Percentiles rank a stretch among this genome's conserved stretches.
These are phyloP conservation scores for Sporothrix dimorphospora DNA, from an alignment of 2,329 filamentous ascomycete species.

Conservation along the genomic window DNA sequence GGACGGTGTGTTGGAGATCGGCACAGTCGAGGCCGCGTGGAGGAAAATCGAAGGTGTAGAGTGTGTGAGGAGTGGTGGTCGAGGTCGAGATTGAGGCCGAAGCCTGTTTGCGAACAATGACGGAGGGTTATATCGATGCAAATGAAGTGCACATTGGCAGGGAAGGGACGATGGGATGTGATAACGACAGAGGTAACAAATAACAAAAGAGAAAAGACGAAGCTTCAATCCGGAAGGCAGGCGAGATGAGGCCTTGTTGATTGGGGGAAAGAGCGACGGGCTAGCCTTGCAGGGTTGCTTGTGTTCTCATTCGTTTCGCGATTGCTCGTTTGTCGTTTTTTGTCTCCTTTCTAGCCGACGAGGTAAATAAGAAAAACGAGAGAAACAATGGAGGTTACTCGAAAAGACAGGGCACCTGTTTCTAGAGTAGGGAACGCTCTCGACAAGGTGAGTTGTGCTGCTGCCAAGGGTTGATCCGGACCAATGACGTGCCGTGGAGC, in stretches of 20 bases:
- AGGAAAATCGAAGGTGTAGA: neutral
- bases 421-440: neutral
- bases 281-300: conserved; percentile 12
- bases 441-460: neutral
- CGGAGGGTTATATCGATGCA: neutral
- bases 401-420: neutral
- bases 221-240: conserved; percentile 6
- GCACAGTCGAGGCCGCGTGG: neutral
- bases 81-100: neutral
- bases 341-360: neutral
- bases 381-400: conserved; percentile 17
- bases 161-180: conserved; percentile 15
- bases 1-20: neutral
- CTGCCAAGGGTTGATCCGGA: conserved; percentile 11
- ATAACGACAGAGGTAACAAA: conserved; percentile 17
- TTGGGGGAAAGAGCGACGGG: conserved; percentile 19
- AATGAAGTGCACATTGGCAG: neutral
- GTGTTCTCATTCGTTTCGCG: neutral
- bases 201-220: neutral
- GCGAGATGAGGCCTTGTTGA: neutral
- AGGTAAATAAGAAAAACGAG: conserved; percentile 20
- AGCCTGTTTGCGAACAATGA: neutral
- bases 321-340: conserved; percentile 7
- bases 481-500: conserved; percentile 32
- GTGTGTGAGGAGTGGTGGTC: neutral